phyloP scores from a whole-genome alignment of 2,329 filamentous ascomycete species.

The Exophiala lecanii-corni region DNA sequence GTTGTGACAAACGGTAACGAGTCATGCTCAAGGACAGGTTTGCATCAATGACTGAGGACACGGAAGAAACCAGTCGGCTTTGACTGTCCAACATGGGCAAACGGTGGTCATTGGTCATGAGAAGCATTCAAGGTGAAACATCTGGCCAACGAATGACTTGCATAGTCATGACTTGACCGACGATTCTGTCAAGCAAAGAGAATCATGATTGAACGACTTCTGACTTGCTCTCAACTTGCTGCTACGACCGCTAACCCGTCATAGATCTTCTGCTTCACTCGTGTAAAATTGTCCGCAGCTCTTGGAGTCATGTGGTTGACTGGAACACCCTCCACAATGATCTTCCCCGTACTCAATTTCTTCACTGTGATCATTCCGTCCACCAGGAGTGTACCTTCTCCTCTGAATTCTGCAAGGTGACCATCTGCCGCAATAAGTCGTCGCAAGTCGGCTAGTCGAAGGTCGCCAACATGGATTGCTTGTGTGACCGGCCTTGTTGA shows the following conservation, averaged over 20 bases:
- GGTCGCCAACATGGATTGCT: slow-evolving; percentile 89
- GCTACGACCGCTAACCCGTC: slow-evolving; percentile 88
- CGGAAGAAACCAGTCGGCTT: too few relatives aligned
- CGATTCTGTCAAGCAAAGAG: too few relatives aligned
- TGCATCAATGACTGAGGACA: too few relatives aligned
- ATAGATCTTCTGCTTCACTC: slow-evolving; percentile 87
- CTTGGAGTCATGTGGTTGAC: slow-evolving; percentile 45
- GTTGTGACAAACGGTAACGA: too few relatives aligned
- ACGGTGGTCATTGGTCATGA: too few relatives aligned
- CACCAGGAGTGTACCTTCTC: slow-evolving; percentile 85
- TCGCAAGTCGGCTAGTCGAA: slow-evolving; percentile 81
- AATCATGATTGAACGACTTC: too few relatives aligned
- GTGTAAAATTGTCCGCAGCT: slow-evolving; percentile 68
- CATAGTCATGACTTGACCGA: too few relatives aligned
- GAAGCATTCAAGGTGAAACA: too few relatives aligned
- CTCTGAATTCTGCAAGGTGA: slow-evolving; percentile 85
- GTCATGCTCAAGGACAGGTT: too few relatives aligned
- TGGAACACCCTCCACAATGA: slow-evolving; percentile 79
- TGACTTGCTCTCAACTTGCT: slow-evolving; percentile 56
- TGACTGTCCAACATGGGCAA: too few relatives aligned
- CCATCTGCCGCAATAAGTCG: slow-evolving; percentile 76
- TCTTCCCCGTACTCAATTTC: slow-evolving; percentile 79
- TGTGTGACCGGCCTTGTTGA: slow-evolving; percentile 73
- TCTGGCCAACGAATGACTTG: too few relatives aligned
- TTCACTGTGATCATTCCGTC: slow-evolving; percentile 83